A percentile compares a stretch with the other conserved stretches of the same genome.
Evolutionary conservation across 202 grass and related monocot species (phyloP).

Genomic region (Setaria viridis): DNA sequence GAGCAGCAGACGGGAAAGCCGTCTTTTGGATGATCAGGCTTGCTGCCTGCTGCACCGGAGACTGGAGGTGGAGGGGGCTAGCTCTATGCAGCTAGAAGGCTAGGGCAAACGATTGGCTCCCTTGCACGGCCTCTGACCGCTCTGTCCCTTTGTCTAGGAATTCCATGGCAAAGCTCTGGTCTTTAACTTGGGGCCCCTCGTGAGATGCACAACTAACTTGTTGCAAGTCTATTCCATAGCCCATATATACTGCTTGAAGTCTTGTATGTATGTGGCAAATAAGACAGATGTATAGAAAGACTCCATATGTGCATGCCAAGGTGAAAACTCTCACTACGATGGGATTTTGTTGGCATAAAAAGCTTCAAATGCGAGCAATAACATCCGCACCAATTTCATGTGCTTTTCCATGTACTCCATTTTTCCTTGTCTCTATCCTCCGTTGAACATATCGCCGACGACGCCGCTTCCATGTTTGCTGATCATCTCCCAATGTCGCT

Average conservation of each 20-base stretch:
- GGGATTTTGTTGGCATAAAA: background rate
- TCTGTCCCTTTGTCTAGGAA: constrained; percentile 68
- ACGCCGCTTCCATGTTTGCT: background rate
- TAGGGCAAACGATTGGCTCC: constrained; percentile 33
- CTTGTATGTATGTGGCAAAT: background rate
- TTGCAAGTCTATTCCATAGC: background rate
- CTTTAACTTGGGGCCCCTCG: constrained; percentile 2
- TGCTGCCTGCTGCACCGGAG: constrained; percentile 45
- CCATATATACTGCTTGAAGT: background rate
- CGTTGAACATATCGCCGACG: background rate
- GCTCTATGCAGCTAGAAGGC: constrained; percentile 25
- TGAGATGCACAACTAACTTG: constrained; percentile 20
- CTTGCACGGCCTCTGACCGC: constrained; percentile 54
- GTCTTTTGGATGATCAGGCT: constrained; percentile 54
- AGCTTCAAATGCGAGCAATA: background rate
- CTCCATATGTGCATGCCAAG: background rate
- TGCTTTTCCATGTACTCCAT: background rate
- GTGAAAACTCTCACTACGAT: background rate
- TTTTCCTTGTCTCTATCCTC: background rate
- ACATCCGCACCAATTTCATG: background rate
- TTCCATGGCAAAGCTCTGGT: constrained; percentile 55
- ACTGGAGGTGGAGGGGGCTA: constrained; percentile 37
- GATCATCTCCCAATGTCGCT: background rate
- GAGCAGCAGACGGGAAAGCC: constrained; percentile 33
- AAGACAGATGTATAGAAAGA: background rate